Evolutionary conservation across 1,284 basidiomycete species (phyloP), one percentile per base, ranked within the genome.

Genomic region (Microbotryum saponariae): DNA sequence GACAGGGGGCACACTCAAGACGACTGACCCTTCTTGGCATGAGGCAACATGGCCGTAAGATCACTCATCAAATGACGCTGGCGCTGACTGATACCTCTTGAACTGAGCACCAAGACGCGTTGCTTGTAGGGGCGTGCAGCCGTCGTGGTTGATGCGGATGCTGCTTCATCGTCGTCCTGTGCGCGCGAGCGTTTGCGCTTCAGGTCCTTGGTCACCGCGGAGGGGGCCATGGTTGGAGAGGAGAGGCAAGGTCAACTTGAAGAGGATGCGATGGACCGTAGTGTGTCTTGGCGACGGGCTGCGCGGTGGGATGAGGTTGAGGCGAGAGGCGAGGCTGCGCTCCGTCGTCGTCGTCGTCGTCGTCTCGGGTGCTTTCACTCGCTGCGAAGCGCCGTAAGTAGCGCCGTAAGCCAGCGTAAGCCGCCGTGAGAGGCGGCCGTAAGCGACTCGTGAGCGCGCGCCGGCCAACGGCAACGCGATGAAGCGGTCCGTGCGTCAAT

Each of bases 21-120:
- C 45, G 27, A 75, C 83, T 64, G 60, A 90, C 92, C 92, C 81
- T 97, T 97, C 81, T 98, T 99, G 4, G 90, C 83, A 76, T 99
- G 96, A 3, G 96, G 96, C 42, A 99, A 77, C 44, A 99, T 78
- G 1, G 83, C 82, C 75, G 94, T 90, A 57, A 99, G 75, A 75
- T 99, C 96, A 70, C 86, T 89, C 89, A 98, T 93, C 63, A 99
- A 80, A 77, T 99, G 96, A 62, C 96, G 80, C 91, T 97, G 97
- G 45, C 94, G 84, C 76, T 93, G 89, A 21, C 92, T 97, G 60
- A 98, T 84, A 58, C 96, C 96, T 60, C 96, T 82, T 48, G 93
- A 97, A 49, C 89, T 92, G 54, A 98, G 84, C 73, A 98, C 77
- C 57, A 99, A 79, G 6, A 97, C 93, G 64, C 81, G 79, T 72